Conservation (phyloP, 345 rosid species). For the Combretum micranthum region DNA sequence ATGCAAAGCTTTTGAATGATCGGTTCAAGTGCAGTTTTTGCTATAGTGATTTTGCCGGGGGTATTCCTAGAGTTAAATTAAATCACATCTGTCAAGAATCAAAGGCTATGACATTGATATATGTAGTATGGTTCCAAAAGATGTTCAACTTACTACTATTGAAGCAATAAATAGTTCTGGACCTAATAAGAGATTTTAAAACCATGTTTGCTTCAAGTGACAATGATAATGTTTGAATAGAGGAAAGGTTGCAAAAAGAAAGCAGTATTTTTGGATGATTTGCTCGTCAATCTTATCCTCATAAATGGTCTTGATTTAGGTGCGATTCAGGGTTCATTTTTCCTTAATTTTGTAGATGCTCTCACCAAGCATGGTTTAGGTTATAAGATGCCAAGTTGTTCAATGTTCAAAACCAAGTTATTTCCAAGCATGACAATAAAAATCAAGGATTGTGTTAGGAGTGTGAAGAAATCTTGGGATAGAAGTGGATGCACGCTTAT, state of each 20-base stretch:
- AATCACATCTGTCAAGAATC: conserved; percentile 11
- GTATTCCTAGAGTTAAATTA: conserved; percentile 2
- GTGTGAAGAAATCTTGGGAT: conserved; percentile 8
- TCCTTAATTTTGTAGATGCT: conserved; percentile 4
- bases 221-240: background rate
- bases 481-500: conserved; percentile 2
- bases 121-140: conserved; percentile 3
- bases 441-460: conserved; percentile 3
- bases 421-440: background rate
- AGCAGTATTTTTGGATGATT: background rate
- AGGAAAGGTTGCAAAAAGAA: background rate
- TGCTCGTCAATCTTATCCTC: conserved; percentile 10
- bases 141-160: conserved; percentile 4
- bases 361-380: background rate
- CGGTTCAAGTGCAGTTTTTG: conserved; percentile 6
- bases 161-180: background rate
- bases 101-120: conserved; percentile 3
- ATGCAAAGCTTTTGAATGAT: background rate
- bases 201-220: conserved; percentile 5
- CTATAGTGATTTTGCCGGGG: background rate
- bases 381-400: background rate
- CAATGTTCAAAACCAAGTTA: background rate
- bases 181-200: background rate
- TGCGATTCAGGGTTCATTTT: background rate
- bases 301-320: background rate